These are phyloP conservation scores for Herpetomonas tarakana DNA, from an alignment of 208 protist genomes.

Conservation along the genomic window DNA sequence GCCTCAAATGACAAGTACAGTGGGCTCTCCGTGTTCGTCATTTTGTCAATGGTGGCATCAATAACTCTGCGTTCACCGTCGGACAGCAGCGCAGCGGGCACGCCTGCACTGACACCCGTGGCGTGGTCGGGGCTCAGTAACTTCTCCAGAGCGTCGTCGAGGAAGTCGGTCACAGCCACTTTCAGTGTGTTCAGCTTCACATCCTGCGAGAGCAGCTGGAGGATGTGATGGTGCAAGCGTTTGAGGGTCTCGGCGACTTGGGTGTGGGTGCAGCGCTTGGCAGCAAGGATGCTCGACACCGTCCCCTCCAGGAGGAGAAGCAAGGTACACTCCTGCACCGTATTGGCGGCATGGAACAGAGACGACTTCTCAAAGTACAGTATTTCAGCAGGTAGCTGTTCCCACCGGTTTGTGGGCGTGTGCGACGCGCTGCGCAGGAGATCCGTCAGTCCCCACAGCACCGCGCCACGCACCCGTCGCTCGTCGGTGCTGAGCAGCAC, in stretches of 20 bases:
- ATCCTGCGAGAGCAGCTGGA: conserved; percentile 42
- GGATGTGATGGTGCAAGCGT: conserved; percentile 52
- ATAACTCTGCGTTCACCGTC: conserved; percentile 45
- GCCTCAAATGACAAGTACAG: conserved; percentile 76
- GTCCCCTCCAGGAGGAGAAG: conserved; percentile 65
- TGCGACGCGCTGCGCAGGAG: conserved; percentile 53
- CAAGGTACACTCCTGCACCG: conserved; percentile 72
- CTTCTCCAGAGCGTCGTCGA: conserved; percentile 30
- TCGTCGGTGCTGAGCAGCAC: conserved; percentile 36
- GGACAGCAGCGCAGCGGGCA: conserved; percentile 21
- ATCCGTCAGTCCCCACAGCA: conserved; percentile 52
- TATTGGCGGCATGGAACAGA: conserved; percentile 77
- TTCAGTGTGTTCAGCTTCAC: conserved; percentile 64
- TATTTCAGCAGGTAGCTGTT: conserved; percentile 55
- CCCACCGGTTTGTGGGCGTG: conserved; percentile 60
- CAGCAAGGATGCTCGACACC: conserved; percentile 60
- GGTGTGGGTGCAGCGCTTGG: conserved; percentile 30
- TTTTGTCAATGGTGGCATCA: conserved; percentile 63
- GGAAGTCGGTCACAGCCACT: conserved; percentile 32
- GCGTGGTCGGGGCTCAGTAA: conserved; percentile 7
- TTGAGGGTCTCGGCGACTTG: conserved; percentile 36
- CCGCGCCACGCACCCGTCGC: conserved; percentile 50
- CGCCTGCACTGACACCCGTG: conserved; percentile 6
- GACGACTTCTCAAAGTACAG: conserved; percentile 81
- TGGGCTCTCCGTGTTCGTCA: conserved; percentile 67